A percentile compares a stretch with the other conserved stretches of the same genome.
Conservation (phyloP, 2,329 filamentous ascomycete genomes). For the Immersiporthe knoxdaviesiana region DNA sequence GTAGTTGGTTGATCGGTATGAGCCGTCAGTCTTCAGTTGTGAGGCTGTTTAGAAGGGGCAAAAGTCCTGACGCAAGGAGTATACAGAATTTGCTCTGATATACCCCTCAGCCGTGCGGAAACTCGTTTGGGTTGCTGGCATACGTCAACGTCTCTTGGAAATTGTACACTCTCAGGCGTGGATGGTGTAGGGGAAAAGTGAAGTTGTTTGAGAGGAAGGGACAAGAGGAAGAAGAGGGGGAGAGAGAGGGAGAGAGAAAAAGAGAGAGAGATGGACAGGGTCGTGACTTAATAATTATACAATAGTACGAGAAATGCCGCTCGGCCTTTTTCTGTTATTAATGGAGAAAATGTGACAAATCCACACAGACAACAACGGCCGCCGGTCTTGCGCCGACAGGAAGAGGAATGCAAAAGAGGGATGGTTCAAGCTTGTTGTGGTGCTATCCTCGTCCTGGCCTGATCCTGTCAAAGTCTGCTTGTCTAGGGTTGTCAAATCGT, state of each 20-base stretch:
- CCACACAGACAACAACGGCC: not conserved
- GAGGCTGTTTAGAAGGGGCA: conserved; percentile 22
- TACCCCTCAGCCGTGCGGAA: conserved; percentile 66
- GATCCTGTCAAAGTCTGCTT: not conserved
- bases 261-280: too few species aligned
- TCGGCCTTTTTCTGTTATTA: conserved; percentile 17
- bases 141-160: conserved; percentile 35
- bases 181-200: not conserved
- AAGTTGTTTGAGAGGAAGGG: conserved; percentile 17
- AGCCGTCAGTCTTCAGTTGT: conserved; percentile 18
- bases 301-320: conserved; percentile 12
- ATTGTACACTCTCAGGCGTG: conserved; percentile 8
- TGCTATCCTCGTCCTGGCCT: not conserved
- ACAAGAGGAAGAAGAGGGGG: conserved; percentile 14
- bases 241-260: too few species aligned
- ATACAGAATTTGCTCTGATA: conserved; percentile 60
- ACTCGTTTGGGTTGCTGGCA: conserved; percentile 40
- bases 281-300: conserved; percentile 14
- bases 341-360: conserved; percentile 10
- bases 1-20: too few species aligned
- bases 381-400: conserved; percentile 7
- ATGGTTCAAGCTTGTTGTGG: not conserved
- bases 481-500: conserved; percentile 11
- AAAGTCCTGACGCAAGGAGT: conserved; percentile 66
- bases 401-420: not conserved